Evolutionary conservation across 495 filamentous ascomycete species (phyloP), one percentile per base, ranked within the genome.

Genomic region (Penicillium robsamsonii): DNA sequence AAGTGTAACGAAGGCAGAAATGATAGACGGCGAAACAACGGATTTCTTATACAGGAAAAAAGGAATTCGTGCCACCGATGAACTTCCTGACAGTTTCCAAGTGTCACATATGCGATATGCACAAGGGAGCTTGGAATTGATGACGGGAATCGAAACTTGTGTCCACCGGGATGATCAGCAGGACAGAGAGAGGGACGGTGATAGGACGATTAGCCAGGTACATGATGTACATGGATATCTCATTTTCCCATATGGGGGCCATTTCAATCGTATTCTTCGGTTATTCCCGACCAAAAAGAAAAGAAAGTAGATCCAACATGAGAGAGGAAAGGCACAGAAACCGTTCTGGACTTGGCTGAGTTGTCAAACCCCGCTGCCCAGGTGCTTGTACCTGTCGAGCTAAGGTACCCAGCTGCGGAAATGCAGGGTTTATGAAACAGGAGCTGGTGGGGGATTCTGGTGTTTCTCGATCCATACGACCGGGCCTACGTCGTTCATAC

Each of bases 1-100:
- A 59, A 66, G 56, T 60, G 56, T 56, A 61, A 65, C 51, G 55
- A 61, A 48, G 24, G 54, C 56, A 46, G 60, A 49, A 60, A 53
- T 29, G 15, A 41, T 25, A 37, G 51, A 41, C 46, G 38, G 41
- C 51, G 59, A 41, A 53, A 42, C 27, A 50, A 43, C 22, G 53
- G 48, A 40, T 52, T 38, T 65, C 55, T 65, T 68, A 65, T 65
- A 68, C 49, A 42, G 8, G 38, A 40, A 24, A 5, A 18, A 18
- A 35, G 27, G 6, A 4, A 24, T 18, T 15, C 41, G 44, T 54
- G 29, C 44, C 27, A 49, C 47, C 33, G 38, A 42, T 25, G 9
- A 22, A 15, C 1, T 29, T 53, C 43, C 27, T 47, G 55, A 54
- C 31, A 27, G 29, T 15, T 53, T 54, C 60, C 59, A 56, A 53